These are phyloP conservation scores for Purpureocillium lavendulum DNA, from an alignment of 2,329 filamentous ascomycete species.

Conservation along the genomic window DNA sequence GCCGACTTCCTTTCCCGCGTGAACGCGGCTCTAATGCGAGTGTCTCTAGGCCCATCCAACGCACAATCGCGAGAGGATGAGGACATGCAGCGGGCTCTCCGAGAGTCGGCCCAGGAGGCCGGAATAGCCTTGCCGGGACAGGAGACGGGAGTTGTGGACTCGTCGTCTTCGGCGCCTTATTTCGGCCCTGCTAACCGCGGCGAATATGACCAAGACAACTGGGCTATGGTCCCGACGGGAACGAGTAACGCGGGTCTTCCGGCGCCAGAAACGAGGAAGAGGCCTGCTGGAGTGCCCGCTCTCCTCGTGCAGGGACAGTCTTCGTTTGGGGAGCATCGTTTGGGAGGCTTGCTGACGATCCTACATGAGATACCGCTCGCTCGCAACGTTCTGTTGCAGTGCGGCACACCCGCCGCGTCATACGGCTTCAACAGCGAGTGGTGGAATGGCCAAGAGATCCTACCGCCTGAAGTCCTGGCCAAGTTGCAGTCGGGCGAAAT, in stretches of 20 bases:
- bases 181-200: slow-evolving; percentile 53
- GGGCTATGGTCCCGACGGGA: slow-evolving; percentile 47
- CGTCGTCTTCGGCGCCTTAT: slow-evolving; percentile 28
- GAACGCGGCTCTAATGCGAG: not conserved
- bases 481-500: slow-evolving; percentile 21
- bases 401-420: slow-evolving; percentile 28
- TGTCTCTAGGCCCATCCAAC: slow-evolving; percentile 24
- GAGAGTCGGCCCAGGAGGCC: slow-evolving; percentile 45
- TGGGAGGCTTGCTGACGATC: slow-evolving; percentile 50
- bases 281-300: slow-evolving; percentile 33
- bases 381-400: slow-evolving; percentile 44
- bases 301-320: slow-evolving; percentile 36
- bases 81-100: slow-evolving; percentile 47
- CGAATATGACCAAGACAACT: slow-evolving; percentile 46
- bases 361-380: slow-evolving; percentile 51
- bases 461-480: slow-evolving; percentile 26
- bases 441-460: slow-evolving; percentile 52
- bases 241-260: slow-evolving; percentile 12
- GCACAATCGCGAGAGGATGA: slow-evolving; percentile 39
- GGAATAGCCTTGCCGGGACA: slow-evolving; percentile 35
- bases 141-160: slow-evolving; percentile 40
- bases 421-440: slow-evolving; percentile 51
- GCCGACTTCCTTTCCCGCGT: slow-evolving; percentile 1
- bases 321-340: slow-evolving; percentile 26
- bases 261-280: slow-evolving; percentile 34